These are phyloP conservation scores for Xylaria sp. DNA, from an alignment of 2,329 filamentous ascomycete genomes.

Conservation along the genomic window DNA sequence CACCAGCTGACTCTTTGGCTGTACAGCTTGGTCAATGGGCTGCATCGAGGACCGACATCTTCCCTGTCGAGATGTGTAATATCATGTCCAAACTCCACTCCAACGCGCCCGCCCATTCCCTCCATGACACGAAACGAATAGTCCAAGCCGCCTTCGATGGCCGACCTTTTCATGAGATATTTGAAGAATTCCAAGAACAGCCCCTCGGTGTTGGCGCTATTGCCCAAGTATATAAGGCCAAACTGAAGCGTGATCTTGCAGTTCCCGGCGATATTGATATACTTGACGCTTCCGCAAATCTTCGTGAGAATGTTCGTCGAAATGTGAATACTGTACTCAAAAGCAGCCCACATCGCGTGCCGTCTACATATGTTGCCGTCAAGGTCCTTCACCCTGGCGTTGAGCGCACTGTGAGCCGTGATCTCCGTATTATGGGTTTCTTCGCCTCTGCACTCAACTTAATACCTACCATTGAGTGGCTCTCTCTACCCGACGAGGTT, in stretches of 20 bases:
- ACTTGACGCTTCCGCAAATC: slow-evolving; percentile 60
- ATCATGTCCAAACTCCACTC: slow-evolving; percentile 97
- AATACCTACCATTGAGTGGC: slow-evolving; percentile 95
- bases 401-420: slow-evolving; percentile 87
- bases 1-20: slow-evolving; percentile 34
- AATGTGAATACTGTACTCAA: slow-evolving; percentile 90
- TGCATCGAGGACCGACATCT: slow-evolving; percentile 94
- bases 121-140: slow-evolving; percentile 80
- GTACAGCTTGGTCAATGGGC: slow-evolving; percentile 93
- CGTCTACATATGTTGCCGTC: slow-evolving; percentile 91
- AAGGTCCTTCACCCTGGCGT: slow-evolving; percentile 95
- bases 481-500: slow-evolving; percentile 95
- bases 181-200: slow-evolving; percentile 91
- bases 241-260: slow-evolving; percentile 81
- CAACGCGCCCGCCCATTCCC: slow-evolving; percentile 89
- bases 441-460: slow-evolving; percentile 86
- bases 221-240: slow-evolving; percentile 97
- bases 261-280: slow-evolving; percentile 69
- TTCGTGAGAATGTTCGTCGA: slow-evolving; percentile 76
- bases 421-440: slow-evolving; percentile 92
- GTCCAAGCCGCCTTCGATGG: slow-evolving; percentile 85
- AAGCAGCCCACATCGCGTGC: slow-evolving; percentile 83
- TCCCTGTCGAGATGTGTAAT: slow-evolving; percentile 89
- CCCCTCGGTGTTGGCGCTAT: slow-evolving; percentile 95
- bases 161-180: slow-evolving; percentile 86